Base-by-base conservation (phyloP, 2,329 filamentous ascomycete species). In the Colletotrichum plurivorum region DNA sequence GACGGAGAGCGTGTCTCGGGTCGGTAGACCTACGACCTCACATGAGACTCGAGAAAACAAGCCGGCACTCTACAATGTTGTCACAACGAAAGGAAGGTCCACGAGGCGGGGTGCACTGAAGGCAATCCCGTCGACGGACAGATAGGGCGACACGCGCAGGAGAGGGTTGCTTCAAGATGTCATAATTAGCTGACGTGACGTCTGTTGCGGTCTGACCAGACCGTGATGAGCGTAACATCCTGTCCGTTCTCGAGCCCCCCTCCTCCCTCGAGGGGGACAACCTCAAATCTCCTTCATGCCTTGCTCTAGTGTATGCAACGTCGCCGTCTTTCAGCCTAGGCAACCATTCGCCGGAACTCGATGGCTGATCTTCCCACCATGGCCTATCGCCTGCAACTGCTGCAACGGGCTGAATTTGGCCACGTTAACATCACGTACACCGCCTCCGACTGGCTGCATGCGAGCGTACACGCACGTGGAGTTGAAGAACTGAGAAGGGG, bases 171-270 rank as follows among this genome's bases (percentile, higher is more conserved):
- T 45, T 45, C 8, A 9, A 63, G n/a, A 57, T 67, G 59, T 53
- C 59, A 63, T 52, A 52, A 46, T 64, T 46, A 16, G 59, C 46
- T 52, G 53, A 63, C 53, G 45, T 48, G 48, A 53, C 60, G 27
- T 64, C 57, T 51, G 57, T 31, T 43, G 57, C 31, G 51, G 36
- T 9, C 18, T 53, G 54, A 39, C 48, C 20, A 52, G 48, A 46
- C 25, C 16, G 27, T 41, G 5, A 9, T 43, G 46, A 20, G 13
- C n/a, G 20, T 53, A 4, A 45, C 43, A 60, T 46, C 18, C n/a
- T 31, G 6, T 51, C 36, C 31, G 31, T 36, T 36, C 31, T 36
- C 31, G 31, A 12, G 31, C 8, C n/a, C 7, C 7, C 16, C 59
- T 39, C 45, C 43, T 18, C 12, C 52, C 20, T 7, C 39, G 31